Evolutionary conservation across 1,284 basidiomycete species (phyloP).

Genomic region (Sutorius eximius): DNA sequence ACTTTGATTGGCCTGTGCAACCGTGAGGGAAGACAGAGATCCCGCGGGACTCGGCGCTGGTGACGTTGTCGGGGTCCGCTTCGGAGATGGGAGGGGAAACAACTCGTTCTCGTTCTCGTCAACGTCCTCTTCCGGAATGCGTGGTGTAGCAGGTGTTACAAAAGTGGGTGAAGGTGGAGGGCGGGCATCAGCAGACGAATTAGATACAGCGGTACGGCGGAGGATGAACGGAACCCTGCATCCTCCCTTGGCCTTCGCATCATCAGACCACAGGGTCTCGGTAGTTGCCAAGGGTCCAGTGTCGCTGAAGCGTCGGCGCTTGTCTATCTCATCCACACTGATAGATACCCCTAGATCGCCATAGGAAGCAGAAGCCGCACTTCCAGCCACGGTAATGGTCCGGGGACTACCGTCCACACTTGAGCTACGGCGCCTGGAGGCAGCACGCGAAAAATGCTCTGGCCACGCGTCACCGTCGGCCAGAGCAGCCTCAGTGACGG

Average conservation of each 20-base stretch:
- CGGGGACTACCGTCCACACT: slow-evolving; percentile 37
- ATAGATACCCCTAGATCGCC: slow-evolving; percentile 35
- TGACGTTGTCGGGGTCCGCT: slow-evolving; percentile 42
- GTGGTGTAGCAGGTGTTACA: slow-evolving; percentile 12
- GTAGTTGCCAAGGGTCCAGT: background rate
- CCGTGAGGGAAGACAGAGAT: slow-evolving; percentile 27
- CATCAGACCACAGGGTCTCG: slow-evolving; percentile 16
- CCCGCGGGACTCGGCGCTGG: slow-evolving; percentile 31
- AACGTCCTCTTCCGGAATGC: slow-evolving; percentile 41
- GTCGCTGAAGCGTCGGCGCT: slow-evolving; percentile 44
- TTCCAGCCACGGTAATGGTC: slow-evolving; percentile 31
- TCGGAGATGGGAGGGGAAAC: slow-evolving; percentile 56
- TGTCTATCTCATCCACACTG: slow-evolving; percentile 63
- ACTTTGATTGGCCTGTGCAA: slow-evolving; percentile 3
- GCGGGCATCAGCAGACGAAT: background rate
- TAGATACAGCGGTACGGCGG: background rate
- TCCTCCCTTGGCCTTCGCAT: slow-evolving; percentile 3
- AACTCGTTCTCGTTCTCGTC: slow-evolving; percentile 53
- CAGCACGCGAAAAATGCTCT: slow-evolving; percentile 60
- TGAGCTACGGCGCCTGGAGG: slow-evolving; percentile 54
- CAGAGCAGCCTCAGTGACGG: slow-evolving; percentile 48
- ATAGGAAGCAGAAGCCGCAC: slow-evolving; percentile 26
- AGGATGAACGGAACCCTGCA: background rate
- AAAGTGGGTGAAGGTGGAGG: slow-evolving; percentile 15
- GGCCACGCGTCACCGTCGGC: slow-evolving; percentile 52